These are phyloP conservation scores for Hemileia vastatrix DNA, from an alignment of 1,284 basidiomycete species.

Conservation along the genomic window DNA sequence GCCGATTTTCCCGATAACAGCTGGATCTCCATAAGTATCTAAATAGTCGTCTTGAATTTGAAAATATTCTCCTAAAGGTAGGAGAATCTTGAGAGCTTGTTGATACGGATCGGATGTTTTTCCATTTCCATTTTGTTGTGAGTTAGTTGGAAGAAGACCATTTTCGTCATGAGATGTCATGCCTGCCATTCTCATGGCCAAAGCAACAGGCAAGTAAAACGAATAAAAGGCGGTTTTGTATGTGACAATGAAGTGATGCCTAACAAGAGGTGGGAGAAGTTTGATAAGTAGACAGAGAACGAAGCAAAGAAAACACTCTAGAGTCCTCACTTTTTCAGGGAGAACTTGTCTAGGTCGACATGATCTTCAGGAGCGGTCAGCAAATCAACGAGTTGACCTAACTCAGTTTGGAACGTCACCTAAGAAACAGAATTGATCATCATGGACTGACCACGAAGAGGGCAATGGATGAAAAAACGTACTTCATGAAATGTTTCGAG, in stretches of 20 bases:
- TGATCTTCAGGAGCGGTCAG: constrained; percentile 86
- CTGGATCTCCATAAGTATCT: constrained; percentile 80
- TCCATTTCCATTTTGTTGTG: constrained; percentile 54
- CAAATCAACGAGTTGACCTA: constrained; percentile 89
- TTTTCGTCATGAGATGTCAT: constrained; percentile 3
- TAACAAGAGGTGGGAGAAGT: too few relatives aligned
- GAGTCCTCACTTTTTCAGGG: constrained; percentile 56
- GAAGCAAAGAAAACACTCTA: constrained; percentile 3
- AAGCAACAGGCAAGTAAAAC: constrained; percentile 94
- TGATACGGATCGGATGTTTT: constrained; percentile 64
- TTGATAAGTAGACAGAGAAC: not conserved
- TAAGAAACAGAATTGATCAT: constrained; percentile 35
- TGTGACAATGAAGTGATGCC: constrained; percentile 83
- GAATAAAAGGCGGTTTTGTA: constrained; percentile 99
- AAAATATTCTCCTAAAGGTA: constrained; percentile 96
- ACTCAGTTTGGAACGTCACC: constrained; percentile 86
- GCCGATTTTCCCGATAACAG: constrained; percentile 91
- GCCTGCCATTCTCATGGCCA: constrained; percentile 64
- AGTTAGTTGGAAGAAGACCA: constrained; percentile 49
- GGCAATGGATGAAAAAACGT: constrained; percentile 28
- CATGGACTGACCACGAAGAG: not conserved
- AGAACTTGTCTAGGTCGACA: constrained; percentile 81
- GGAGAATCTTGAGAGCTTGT: constrained; percentile 68
- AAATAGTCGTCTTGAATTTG: constrained; percentile 98
- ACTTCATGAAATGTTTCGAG: constrained; percentile 83